Conservation (phyloP, 2,329 filamentous ascomycete species). For the Colletotrichum noveboracense region DNA sequence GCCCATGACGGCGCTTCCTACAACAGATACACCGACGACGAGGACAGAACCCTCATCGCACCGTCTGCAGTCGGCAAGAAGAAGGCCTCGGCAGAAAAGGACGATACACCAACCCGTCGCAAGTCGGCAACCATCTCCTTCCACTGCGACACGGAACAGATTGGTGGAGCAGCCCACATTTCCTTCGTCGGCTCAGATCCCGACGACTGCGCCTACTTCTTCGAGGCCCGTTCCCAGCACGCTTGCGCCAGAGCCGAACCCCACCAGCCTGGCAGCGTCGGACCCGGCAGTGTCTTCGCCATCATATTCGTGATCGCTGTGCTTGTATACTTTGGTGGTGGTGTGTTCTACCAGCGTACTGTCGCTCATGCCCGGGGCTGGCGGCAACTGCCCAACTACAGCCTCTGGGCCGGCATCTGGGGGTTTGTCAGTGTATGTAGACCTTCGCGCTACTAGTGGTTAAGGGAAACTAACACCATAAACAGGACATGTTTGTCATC, state of each 20-base stretch:
- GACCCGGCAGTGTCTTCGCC: slow-evolving; percentile 81
- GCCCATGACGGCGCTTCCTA: slow-evolving; percentile 30
- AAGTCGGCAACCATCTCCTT: slow-evolving; percentile 93
- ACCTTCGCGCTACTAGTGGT: slow-evolving; percentile 4
- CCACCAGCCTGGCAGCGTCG: slow-evolving; percentile 73
- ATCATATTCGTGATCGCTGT: slow-evolving; percentile 82
- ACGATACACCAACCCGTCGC: slow-evolving; percentile 45
- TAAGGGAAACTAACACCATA: slow-evolving; percentile 21
- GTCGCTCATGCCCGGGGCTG: slow-evolving; percentile 94
- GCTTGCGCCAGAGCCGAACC: slow-evolving; percentile 75
- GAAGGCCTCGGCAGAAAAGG: slow-evolving; percentile 35
- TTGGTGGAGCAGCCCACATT: slow-evolving; percentile 69
- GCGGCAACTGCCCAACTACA: slow-evolving; percentile 94
- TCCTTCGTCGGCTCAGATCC: slow-evolving; percentile 85
- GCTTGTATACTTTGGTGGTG: slow-evolving; percentile 87
- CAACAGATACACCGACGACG: slow-evolving; percentile 31
- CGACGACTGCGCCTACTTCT: slow-evolving; percentile 94
- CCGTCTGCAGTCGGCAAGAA: slow-evolving; percentile 26
- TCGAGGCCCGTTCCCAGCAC: slow-evolving; percentile 85
- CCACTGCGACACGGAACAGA: slow-evolving; percentile 85
- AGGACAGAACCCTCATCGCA: slow-evolving; percentile 37
- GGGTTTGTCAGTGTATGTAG: slow-evolving; percentile 76
- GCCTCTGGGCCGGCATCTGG: slow-evolving; percentile 87
- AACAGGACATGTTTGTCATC: slow-evolving; percentile 70
- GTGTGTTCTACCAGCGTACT: slow-evolving; percentile 93